These are phyloP conservation scores for Fusarium staphyleae DNA, from an alignment of 2,329 filamentous ascomycete genomes.

Conservation along the genomic window DNA sequence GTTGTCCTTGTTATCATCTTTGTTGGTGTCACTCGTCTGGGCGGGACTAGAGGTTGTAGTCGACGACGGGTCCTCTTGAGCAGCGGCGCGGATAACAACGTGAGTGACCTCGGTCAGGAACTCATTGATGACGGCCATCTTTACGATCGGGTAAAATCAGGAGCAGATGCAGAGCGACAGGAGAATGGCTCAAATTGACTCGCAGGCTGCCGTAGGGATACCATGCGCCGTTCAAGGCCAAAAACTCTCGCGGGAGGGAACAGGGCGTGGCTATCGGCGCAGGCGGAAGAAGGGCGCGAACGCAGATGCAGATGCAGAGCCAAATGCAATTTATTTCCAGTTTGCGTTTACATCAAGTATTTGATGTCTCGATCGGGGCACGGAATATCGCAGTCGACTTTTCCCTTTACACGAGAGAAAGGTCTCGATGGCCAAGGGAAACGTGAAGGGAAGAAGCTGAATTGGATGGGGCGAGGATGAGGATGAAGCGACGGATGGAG, in stretches of 20 bases:
- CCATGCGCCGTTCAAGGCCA: constrained; percentile 35
- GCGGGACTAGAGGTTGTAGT: constrained; percentile 31
- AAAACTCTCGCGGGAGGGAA: constrained; percentile 24
- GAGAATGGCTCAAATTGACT: constrained; percentile 39
- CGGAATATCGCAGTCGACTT: neutral
- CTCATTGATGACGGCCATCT: constrained; percentile 39
- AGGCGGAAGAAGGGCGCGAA: constrained; percentile 17
- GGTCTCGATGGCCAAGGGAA: constrained; percentile 25
- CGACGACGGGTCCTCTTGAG: constrained; percentile 29
- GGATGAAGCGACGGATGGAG: constrained; percentile 12
- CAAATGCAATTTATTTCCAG: constrained; percentile 22
- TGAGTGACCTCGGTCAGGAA: constrained; percentile 39
- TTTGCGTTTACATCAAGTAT: constrained; percentile 19
- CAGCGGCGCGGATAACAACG: constrained; percentile 36
- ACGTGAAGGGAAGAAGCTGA: constrained; percentile 13
- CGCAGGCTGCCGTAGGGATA: constrained; percentile 38
- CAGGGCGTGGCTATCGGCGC: constrained; percentile 1
- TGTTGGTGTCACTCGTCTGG: constrained; percentile 15
- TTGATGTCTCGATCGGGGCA: neutral
- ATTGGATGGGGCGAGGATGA: constrained; percentile 29
- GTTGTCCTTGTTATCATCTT: constrained; percentile 28
- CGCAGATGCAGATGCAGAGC: constrained; percentile 21
- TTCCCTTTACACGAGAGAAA: constrained; percentile 13
- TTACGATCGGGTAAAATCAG: constrained; percentile 23
- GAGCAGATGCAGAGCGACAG: constrained; percentile 26